Percentiles rank a stretch among this genome's conserved stretches.
phyloP scores from a whole-genome alignment of 2,329 filamentous ascomycete genomes.

The Coniella vitis region DNA sequence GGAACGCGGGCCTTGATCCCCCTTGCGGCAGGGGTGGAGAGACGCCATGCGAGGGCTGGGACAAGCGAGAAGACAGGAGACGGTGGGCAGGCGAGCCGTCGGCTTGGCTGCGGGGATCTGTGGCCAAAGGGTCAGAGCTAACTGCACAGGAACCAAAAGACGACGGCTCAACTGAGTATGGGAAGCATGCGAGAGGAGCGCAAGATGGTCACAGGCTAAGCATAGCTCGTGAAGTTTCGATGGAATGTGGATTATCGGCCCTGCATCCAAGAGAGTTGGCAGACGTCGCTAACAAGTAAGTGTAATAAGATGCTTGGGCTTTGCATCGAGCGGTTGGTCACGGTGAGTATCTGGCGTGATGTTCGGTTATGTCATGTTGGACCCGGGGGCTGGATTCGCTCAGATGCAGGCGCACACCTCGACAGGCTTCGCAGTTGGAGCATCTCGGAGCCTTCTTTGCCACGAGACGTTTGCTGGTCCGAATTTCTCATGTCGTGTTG shows the following conservation, averaged over 20 bases:
- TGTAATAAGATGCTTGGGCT: too few species aligned
- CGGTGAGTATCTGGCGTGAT: background rate
- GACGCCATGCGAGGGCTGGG: background rate
- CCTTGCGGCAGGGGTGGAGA: slow-evolving; percentile 12
- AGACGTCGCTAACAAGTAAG: background rate
- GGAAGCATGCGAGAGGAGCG: background rate
- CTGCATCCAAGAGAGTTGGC: background rate
- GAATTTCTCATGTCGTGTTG: too few species aligned
- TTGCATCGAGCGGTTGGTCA: background rate
- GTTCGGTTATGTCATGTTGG: too few species aligned
- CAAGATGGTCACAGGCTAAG: background rate
- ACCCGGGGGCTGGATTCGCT: too few species aligned
- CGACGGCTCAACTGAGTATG: background rate
- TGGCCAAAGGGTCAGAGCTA: background rate
- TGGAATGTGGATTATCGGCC: background rate
- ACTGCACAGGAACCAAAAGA: background rate
- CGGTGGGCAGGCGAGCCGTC: background rate
- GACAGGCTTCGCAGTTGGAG: too few species aligned
- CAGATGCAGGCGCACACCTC: too few species aligned
- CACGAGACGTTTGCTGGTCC: too few species aligned
- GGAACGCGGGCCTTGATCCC: slow-evolving; percentile 14
- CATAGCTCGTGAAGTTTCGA: too few species aligned
- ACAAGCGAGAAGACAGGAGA: background rate
- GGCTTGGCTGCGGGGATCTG: too few species aligned
- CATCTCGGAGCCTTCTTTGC: too few species aligned